Evolutionary conservation across 345 rosid genomes (phyloP).

Genomic region (Brassica napus): DNA sequence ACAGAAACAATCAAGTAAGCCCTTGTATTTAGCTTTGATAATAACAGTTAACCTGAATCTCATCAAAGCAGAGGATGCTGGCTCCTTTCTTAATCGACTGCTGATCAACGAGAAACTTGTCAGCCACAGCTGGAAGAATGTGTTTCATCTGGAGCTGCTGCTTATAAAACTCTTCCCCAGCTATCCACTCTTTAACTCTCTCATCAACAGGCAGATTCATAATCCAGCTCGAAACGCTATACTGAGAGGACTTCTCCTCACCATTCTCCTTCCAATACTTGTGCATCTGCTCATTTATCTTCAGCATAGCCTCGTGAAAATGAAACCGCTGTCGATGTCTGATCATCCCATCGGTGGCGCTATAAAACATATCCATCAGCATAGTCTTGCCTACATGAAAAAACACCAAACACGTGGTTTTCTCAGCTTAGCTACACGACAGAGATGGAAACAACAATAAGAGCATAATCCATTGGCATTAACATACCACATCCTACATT

Average conservation of each 20-base stretch:
- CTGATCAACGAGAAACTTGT: conserved; percentile 67
- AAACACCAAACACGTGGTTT: conserved; percentile 7
- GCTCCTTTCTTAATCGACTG: conserved; percentile 68
- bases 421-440: background rate
- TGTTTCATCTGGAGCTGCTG: conserved; percentile 75
- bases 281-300: conserved; percentile 86
- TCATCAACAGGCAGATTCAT: conserved; percentile 80
- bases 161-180: conserved; percentile 85
- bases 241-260: conserved; percentile 56
- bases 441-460: background rate
- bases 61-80: conserved; percentile 88
- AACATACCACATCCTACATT: conserved; percentile 90
- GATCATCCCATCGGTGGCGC: conserved; percentile 62
- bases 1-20: conserved; percentile 12
- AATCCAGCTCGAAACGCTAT: conserved; percentile 75
- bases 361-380: conserved; percentile 97
- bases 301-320: conserved; percentile 95
- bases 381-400: conserved; percentile 80
- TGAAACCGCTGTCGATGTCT: conserved; percentile 75
- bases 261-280: conserved; percentile 83
- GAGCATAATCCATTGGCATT: background rate
- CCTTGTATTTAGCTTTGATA: background rate
- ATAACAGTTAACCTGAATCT: conserved; percentile 66
- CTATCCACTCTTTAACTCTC: conserved; percentile 89
- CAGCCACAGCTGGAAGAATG: conserved; percentile 92